Evolutionary conservation across 495 filamentous ascomycete species (phyloP).

Genomic region (Aspergillus homomorphus): DNA sequence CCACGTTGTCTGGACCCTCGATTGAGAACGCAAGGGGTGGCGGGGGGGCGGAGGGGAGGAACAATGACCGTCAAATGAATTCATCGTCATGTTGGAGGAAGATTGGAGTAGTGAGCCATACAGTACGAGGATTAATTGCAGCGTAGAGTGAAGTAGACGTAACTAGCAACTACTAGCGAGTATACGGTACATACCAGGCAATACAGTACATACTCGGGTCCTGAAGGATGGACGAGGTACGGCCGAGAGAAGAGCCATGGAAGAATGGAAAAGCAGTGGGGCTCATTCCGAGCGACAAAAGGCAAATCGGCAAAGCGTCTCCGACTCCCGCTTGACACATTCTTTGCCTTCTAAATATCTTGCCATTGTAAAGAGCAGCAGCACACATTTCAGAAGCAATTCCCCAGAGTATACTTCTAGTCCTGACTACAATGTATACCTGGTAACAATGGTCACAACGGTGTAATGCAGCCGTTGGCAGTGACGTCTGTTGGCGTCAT

Average conservation of each 20-base stretch:
- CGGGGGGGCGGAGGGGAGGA: no score
- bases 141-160: background rate
- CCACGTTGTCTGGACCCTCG: slow-evolving; percentile 1
- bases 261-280: background rate
- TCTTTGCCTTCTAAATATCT: background rate
- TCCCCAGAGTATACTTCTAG: no score
- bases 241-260: background rate
- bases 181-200: background rate
- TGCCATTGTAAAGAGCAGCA: no score
- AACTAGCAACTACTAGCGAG: background rate
- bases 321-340: background rate
- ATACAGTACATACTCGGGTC: background rate
- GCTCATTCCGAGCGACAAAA: background rate
- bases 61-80: background rate
- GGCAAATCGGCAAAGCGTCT: background rate
- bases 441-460: background rate
- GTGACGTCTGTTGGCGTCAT: background rate
- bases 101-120: no score
- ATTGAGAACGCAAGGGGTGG: background rate
- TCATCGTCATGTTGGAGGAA: background rate
- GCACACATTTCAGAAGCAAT: no score
- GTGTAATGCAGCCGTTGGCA: background rate
- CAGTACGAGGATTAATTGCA: background rate
- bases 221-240: background rate
- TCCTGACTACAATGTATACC: no score